Percentiles rank a stretch among this genome's conserved stretches.
phyloP scores from a whole-genome alignment of 2,329 filamentous ascomycete species.

The Xylariaceae sp. region DNA sequence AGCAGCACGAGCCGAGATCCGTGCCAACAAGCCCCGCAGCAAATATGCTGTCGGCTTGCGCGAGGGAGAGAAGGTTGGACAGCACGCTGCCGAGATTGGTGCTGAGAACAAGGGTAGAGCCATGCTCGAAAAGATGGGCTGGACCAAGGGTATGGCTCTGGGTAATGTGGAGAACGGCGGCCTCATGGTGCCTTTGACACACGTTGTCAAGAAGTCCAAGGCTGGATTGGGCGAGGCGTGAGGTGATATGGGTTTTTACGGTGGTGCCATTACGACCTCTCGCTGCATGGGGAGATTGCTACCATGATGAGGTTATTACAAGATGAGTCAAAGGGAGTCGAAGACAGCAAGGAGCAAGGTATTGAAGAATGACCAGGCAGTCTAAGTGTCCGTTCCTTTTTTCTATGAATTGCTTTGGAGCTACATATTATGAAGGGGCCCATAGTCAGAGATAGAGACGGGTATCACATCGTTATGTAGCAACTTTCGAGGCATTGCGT shows the following conservation, averaged over 20 bases:
- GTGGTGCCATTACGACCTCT: neutral
- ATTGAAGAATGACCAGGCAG: too few relatives aligned
- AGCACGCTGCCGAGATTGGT: slow-evolving; percentile 75
- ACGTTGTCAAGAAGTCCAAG: slow-evolving; percentile 81
- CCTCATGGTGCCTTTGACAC: slow-evolving; percentile 77
- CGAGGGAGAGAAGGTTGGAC: slow-evolving; percentile 86
- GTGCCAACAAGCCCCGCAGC: slow-evolving; percentile 30
- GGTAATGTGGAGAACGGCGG: slow-evolving; percentile 81
- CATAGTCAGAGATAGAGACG: too few relatives aligned
- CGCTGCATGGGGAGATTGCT: too few relatives aligned
- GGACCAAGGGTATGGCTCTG: slow-evolving; percentile 79
- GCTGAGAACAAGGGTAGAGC: slow-evolving; percentile 75
- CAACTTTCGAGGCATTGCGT: too few relatives aligned
- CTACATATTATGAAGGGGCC: too few relatives aligned
- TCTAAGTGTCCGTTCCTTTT: too few relatives aligned
- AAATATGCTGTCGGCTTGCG: slow-evolving; percentile 52
- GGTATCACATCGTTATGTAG: too few relatives aligned
- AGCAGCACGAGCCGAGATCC: slow-evolving; percentile 17
- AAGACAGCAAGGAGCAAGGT: too few relatives aligned
- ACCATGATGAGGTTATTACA: too few relatives aligned
- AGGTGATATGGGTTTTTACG: neutral
- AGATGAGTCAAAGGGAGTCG: too few relatives aligned
- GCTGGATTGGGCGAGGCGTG: slow-evolving; percentile 65
- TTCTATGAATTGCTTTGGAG: too few relatives aligned
- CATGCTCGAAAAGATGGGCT: slow-evolving; percentile 97